A percentile compares a stretch with the other conserved stretches of the same genome.
These are phyloP conservation scores for Globisporangium paroecandrum DNA, from an alignment of 352 stramenopile species.

Conservation along the genomic window DNA sequence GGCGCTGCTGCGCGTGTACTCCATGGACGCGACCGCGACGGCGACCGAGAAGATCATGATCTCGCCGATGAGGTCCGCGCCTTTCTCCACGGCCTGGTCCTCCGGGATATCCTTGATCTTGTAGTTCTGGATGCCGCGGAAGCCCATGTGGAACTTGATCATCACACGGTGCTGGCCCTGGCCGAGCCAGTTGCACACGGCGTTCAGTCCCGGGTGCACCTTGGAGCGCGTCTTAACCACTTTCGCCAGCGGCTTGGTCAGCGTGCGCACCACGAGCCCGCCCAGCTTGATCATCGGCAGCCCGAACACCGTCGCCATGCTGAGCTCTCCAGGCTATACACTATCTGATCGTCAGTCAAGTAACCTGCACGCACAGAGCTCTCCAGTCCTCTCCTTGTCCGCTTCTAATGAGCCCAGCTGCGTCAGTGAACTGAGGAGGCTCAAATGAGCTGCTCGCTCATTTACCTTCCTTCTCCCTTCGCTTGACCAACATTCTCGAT, in stretches of 20 bases:
- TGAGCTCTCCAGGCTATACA: neutral
- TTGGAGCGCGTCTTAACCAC: slow-evolving; percentile 89
- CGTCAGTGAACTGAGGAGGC: neutral
- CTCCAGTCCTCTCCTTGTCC: neutral
- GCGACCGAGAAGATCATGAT: slow-evolving; percentile 79
- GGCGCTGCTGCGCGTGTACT: slow-evolving; percentile 67
- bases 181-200: slow-evolving; percentile 53
- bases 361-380: neutral
- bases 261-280: slow-evolving; percentile 72
- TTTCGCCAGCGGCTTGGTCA: slow-evolving; percentile 87
- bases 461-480: neutral
- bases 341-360: neutral
- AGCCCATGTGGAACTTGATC: slow-evolving; percentile 80
- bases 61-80: slow-evolving; percentile 73
- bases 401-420: neutral
- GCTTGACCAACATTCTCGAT: neutral
- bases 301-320: slow-evolving; percentile 30
- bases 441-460: neutral
- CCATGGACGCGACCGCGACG: slow-evolving; percentile 58
- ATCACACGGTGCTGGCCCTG: slow-evolving; percentile 62
- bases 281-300: slow-evolving; percentile 85
- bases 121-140: slow-evolving; percentile 71
- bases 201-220: slow-evolving; percentile 54
- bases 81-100: slow-evolving; percentile 76
- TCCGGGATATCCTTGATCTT: slow-evolving; percentile 70